phyloP scores from a whole-genome alignment of 495 filamentous ascomycete species.

The Tuber magnatum region DNA sequence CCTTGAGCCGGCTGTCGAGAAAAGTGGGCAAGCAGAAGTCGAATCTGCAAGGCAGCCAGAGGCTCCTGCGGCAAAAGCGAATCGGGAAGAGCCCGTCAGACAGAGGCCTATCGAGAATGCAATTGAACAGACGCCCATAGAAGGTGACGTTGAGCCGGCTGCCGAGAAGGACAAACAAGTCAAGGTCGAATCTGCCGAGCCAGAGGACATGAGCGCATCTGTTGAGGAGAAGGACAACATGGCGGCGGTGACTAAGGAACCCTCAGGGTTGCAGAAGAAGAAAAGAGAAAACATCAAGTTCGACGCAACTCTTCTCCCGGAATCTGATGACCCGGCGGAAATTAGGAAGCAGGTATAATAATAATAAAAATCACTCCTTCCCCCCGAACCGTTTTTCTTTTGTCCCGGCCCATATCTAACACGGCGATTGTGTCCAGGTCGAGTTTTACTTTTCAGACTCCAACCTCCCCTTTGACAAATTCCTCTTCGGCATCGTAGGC shows the following conservation, averaged over 20 bases:
- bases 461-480: conserved; percentile 82
- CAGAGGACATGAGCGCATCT: conserved; percentile 4
- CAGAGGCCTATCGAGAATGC: background rate
- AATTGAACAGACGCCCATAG: background rate
- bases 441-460: conserved; percentile 97
- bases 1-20: background rate
- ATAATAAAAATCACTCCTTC: background rate
- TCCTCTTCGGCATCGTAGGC: conserved; percentile 70
- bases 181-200: background rate
- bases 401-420: background rate
- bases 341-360: conserved; percentile 67
- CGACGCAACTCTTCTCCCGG: conserved; percentile 55
- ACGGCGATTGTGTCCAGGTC: conserved; percentile 51
- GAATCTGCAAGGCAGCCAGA: conserved; percentile 8
- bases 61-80: background rate
- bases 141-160: background rate
- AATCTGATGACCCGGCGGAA: conserved; percentile 63
- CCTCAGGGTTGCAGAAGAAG: background rate
- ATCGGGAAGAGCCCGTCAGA: conserved; percentile 1
- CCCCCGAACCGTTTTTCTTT: background rate
- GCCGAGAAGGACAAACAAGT: conserved; percentile 5
- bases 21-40: background rate
- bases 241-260: conserved; percentile 15
- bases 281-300: conserved; percentile 48
- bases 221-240: conserved; percentile 14